Evolutionary conservation across 1,284 basidiomycete species (phyloP).

Genomic region (Trichosporon sp.): DNA sequence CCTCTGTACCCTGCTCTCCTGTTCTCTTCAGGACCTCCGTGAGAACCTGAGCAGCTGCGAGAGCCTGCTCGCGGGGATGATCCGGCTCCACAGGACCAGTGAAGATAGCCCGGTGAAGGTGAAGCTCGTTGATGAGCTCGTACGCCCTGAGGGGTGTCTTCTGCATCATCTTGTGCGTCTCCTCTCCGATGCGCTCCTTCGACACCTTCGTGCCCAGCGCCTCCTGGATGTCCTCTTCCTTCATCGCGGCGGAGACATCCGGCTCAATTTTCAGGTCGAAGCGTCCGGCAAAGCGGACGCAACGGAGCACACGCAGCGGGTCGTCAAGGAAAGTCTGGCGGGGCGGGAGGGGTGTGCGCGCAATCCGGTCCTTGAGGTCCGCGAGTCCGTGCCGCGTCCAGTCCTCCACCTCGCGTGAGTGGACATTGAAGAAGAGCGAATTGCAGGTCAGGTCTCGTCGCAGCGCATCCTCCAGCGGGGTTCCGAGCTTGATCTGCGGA

Average conservation of each 20-base stretch:
- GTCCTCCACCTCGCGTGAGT: conserved; percentile 83
- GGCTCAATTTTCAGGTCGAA: conserved; percentile 77
- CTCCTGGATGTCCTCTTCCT: conserved; percentile 65
- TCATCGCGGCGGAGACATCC: conserved; percentile 63
- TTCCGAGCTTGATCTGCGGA: conserved; percentile 80
- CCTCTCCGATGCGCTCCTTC: conserved; percentile 82
- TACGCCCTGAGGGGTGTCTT: conserved; percentile 69
- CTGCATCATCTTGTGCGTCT: conserved; percentile 83
- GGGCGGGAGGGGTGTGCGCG: conserved; percentile 85
- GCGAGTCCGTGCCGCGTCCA: conserved; percentile 75
- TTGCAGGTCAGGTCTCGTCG: conserved; percentile 95
- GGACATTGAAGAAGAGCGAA: conserved; percentile 92
- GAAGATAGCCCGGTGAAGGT: conserved; percentile 68
- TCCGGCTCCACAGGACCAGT: conserved; percentile 46
- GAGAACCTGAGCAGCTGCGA: conserved; percentile 61
- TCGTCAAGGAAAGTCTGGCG: conserved; percentile 88
- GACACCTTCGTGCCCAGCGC: conserved; percentile 74
- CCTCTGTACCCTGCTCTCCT: conserved; percentile 42
- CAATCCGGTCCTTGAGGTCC: conserved; percentile 72
- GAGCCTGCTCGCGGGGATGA: conserved; percentile 44
- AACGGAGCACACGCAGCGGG: conserved; percentile 83
- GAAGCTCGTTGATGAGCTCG: conserved; percentile 62
- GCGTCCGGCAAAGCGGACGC: conserved; percentile 84
- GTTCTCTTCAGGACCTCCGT: conserved; percentile 45
- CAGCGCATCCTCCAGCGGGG: conserved; percentile 84